Base-by-base conservation (phyloP, 495 filamentous ascomycete genomes). In the Hypoxylon lenormandii region DNA sequence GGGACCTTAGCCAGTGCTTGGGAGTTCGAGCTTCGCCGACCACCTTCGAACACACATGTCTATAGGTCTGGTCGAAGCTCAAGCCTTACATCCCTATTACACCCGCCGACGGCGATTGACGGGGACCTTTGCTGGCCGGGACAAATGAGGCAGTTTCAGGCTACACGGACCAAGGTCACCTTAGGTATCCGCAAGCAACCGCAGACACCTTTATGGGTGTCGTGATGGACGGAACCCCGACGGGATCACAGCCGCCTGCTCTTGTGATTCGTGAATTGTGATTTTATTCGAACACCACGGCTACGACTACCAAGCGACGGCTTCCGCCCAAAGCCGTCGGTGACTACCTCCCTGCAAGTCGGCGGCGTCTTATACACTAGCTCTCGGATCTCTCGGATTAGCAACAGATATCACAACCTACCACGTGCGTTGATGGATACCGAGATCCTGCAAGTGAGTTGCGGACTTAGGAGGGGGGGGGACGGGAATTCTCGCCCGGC, bases 321-420 rank as follows among this genome's bases (percentile, higher is more conserved):
- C 66, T 61, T 60, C 60, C 55, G 43, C 30, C 48, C 23, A 37
- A 47, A 59, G 56, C 45, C 60, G 60, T 50, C 49, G 60, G 55
- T 55, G 66, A 70, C 50, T 52, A 33, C 30, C 6, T 46, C 15
- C 36, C 60, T 48, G 61, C 61, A 58, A 58, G 60, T 62, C 61
- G 67, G 56, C 52, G 49, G 38, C 46, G 45, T 38, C 40, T 38
- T 53, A 48, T 26, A 33, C 30, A 33, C 30, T 11, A 58, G 50
- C 42, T 46, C 45, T 58, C 67, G 67, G 67, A 66, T 57, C 46
- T 47, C 56, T 70, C 67, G 67, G 67, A 54, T 52, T 43, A 70
- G 26, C 19, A 15, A 10, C 18, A 48, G 19, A 18, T 49, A 66
- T 48, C 46, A 37, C 51, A 33, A 49, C 57, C 59, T 28, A 58